phyloP scores from a whole-genome alignment of 2,329 filamentous ascomycete genomes.

The Colletotrichum aenigma region DNA sequence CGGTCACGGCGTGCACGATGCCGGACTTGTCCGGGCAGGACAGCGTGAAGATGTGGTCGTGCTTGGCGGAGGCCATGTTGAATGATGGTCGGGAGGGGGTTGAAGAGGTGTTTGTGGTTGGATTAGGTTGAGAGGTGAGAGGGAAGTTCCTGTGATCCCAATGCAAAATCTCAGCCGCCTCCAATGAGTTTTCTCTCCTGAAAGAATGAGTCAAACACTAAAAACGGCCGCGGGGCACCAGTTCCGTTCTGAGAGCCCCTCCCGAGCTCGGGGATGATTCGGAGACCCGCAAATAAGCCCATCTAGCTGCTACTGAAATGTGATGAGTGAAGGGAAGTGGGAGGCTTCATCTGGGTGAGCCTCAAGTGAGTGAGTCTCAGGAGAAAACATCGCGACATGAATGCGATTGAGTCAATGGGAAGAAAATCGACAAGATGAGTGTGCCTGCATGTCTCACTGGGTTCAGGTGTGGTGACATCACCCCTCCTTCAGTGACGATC shows the following conservation, averaged over 20 bases:
- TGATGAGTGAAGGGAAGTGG: neutral
- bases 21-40: conserved; percentile 85
- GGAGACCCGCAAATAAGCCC: conserved; percentile 15
- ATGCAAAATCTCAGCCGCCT: neutral
- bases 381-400: neutral
- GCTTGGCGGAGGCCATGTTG: conserved; percentile 16
- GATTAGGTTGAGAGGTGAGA: neutral
- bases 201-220: conserved; percentile 18
- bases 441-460: neutral
- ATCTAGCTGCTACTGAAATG: neutral
- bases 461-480: neutral
- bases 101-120: neutral
- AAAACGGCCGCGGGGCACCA: conserved; percentile 13
- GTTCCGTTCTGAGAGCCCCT: neutral
- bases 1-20: conserved; percentile 85
- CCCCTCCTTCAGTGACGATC: neutral
- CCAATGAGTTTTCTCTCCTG: conserved; percentile 1
- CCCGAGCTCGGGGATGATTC: conserved; percentile 18
- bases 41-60: conserved; percentile 72
- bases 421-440: neutral
- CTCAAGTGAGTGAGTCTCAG: neutral
- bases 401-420: neutral
- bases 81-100: neutral
- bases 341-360: neutral
- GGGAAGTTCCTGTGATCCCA: neutral